Base-by-base conservation (phyloP, 139 green algal species). In the Chlorella ohadii region DNA sequence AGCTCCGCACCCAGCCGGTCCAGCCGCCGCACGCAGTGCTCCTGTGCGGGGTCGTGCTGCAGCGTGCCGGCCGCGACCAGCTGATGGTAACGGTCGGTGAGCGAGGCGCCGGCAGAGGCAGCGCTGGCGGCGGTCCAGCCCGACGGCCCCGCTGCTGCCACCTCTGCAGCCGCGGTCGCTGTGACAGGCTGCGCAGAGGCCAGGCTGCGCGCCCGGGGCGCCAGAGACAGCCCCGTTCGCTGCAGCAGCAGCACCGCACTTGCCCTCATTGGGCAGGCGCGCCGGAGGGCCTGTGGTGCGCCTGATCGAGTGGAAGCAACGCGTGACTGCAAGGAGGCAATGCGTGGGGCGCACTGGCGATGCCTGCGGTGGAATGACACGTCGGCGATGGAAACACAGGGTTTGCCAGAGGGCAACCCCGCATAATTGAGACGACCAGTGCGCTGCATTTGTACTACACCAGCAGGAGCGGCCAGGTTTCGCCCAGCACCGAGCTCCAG, bases 61-160 rank as follows among this genome's bases (percentile, higher is more conserved):
- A 87, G 57, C 33, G 74, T 64, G 65, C 83, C 83, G 0, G 47
- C 56, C 3, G 55, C 34, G 11, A 87, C 55, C 34, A 87, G 77
- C 6, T 41, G 39, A 7, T n/a, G 28, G 72, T 83, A 86, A 20
- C 82, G 57, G 17, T 72, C 41, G 7, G 71, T 22, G 4, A 78
- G 71, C n/a, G 71, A 56, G 41, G 20, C 15, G 41, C 6, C 47
- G 73, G 25, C 72, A 41, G 22, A 47, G 72, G 47, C 47, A 36
- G 47, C 44, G 12, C 27, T n/a, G 11, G 41, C 72, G 25, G 41
- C 41, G 19, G 41, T 78, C 51, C 51, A 79, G 51, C 73, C 76
- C n/a, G 76, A 11, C 20, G 55, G 33, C 3, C 47, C 65, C 25
- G 65, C 33, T 13, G 28, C 27, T 38, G 63, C 59, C 25, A 31